Evolutionary conservation across 1,284 basidiomycete species (phyloP).

Genomic region (Mycosarcoma mackinlayi): DNA sequence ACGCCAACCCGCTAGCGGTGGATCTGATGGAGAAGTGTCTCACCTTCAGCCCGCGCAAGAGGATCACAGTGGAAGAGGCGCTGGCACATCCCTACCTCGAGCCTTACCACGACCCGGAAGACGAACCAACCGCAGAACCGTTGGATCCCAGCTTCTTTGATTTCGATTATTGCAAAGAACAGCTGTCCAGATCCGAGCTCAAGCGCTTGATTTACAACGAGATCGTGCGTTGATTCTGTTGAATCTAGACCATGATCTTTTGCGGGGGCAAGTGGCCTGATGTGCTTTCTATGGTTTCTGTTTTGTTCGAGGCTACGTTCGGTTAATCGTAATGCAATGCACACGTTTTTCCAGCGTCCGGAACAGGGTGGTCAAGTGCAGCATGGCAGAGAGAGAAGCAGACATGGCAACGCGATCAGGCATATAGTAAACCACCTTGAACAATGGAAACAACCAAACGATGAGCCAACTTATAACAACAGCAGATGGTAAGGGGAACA

Average conservation of each 20-base stretch:
- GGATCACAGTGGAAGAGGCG: conserved; percentile 67
- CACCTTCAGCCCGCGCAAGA: conserved; percentile 72
- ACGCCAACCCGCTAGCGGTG: conserved; percentile 75
- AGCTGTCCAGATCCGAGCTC: conserved; percentile 69
- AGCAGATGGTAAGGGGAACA: too few species aligned
- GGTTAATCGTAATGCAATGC: too few species aligned
- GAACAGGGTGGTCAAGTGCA: too few species aligned
- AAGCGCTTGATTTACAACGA: conserved; percentile 65
- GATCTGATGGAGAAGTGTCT: conserved; percentile 89
- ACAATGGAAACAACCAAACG: too few species aligned
- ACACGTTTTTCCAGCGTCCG: too few species aligned
- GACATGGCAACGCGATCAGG: too few species aligned
- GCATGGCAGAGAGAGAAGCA: too few species aligned
- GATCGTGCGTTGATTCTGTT: conserved; percentile 42
- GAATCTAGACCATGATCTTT: too few species aligned
- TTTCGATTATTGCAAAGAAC: conserved; percentile 68
- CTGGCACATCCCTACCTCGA: conserved; percentile 66
- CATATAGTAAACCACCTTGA: too few species aligned
- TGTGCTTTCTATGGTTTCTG: background rate
- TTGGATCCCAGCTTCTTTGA: conserved; percentile 66
- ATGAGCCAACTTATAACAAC: too few species aligned
- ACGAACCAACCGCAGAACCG: conserved; percentile 64
- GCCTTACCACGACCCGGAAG: conserved; percentile 67
- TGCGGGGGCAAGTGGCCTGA: too few species aligned
- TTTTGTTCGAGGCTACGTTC: too few species aligned